Conservation (phyloP, 108 stramenopile genomes). For the Cyclostephanos tholiformis region DNA sequence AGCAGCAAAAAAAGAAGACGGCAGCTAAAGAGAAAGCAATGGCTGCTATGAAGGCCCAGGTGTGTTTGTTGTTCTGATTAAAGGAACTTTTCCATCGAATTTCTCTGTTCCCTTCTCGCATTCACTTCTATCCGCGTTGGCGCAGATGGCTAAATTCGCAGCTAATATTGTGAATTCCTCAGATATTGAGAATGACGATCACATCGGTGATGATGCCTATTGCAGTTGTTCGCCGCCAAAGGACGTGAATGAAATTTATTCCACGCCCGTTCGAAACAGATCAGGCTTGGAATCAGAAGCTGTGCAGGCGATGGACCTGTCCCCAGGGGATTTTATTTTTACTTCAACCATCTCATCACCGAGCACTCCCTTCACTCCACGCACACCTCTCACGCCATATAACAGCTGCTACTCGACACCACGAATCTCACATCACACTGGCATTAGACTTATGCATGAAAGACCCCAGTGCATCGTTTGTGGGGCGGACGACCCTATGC, state of each 20-base stretch:
- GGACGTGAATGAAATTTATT: conserved; percentile 35
- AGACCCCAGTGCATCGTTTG: conserved; percentile 86
- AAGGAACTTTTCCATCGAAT: too few species aligned
- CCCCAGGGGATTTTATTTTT: conserved; percentile 31
- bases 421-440: conserved; percentile 14
- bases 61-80: too few species aligned
- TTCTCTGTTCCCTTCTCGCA: too few species aligned
- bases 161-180: conserved; percentile 34
- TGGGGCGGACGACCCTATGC: conserved; percentile 46
- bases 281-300: conserved; percentile 11
- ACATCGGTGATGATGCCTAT: conserved; percentile 22
- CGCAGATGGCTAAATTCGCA: conserved; percentile 77
- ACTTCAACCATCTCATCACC: conserved; percentile 36
- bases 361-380: conserved; percentile 34
- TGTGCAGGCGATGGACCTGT: conserved; percentile 30
- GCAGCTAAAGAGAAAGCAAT: conserved; percentile 59
- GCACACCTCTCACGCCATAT: conserved; percentile 19
- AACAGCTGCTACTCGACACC: conserved; percentile 21
- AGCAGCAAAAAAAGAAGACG: conserved; percentile 61
- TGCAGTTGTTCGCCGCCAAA: conserved; percentile 32
- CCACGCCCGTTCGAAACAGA: conserved; percentile 32
- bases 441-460: conserved; percentile 51
- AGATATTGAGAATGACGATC: conserved; percentile 54
- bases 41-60: conserved; percentile 9
- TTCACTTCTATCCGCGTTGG: background rate